Evolutionary conservation across 441 rosid species (phyloP).

Genomic region (Pelargonium fulgidum): DNA sequence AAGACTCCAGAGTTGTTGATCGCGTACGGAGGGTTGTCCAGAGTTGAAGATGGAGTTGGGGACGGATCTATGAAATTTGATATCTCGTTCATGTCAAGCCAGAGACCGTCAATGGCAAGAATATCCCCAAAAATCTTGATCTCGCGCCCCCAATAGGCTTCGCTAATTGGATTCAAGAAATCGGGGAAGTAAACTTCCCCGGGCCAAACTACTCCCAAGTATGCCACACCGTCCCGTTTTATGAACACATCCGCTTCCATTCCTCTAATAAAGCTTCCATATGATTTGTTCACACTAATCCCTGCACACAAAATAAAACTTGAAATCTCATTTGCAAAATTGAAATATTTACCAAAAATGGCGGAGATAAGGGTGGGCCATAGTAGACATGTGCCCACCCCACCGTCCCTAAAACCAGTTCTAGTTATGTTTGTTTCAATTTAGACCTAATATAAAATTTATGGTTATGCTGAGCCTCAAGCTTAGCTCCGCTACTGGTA

Average conservation of each 20-base stretch:
- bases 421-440: no score
- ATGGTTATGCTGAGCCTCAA: no score
- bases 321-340: not conserved
- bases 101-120: slow-evolving; percentile 56
- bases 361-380: not conserved
- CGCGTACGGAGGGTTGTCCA: slow-evolving; percentile 70
- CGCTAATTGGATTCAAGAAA: slow-evolving; percentile 45
- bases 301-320: slow-evolving; percentile 31
- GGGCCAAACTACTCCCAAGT: slow-evolving; percentile 68
- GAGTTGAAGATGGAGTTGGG: slow-evolving; percentile 33
- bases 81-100: slow-evolving; percentile 86
- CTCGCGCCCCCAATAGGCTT: slow-evolving; percentile 49
- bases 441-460: no score
- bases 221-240: slow-evolving; percentile 48
- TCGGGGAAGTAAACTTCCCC: slow-evolving; percentile 65
- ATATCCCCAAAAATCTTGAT: slow-evolving; percentile 44
- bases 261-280: slow-evolving; percentile 55
- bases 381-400: no score
- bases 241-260: slow-evolving; percentile 51
- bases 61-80: slow-evolving; percentile 58
- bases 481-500: no score
- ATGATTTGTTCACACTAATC: slow-evolving; percentile 39
- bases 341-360: not conserved
- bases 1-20: slow-evolving; percentile 42
- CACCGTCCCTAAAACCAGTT: no score